A percentile compares a stretch with the other conserved stretches of the same genome.
Conservation (phyloP, 129 eudicot genomes). For the Gnaphalium uliginosum region DNA sequence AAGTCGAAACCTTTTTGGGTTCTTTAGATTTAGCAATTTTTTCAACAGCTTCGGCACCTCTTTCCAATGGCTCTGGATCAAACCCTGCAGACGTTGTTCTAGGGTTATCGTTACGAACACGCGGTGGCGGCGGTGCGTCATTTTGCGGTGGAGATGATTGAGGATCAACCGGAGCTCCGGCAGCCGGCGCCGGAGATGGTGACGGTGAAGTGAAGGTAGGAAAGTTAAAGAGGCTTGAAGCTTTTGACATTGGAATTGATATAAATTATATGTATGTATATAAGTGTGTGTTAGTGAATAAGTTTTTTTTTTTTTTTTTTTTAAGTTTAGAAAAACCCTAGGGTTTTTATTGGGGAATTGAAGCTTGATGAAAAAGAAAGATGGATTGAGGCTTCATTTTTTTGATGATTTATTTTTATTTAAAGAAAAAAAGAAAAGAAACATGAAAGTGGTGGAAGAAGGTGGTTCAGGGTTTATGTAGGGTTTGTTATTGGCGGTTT, state of each 20-base stretch:
- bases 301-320: neutral
- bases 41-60: constrained; percentile 66
- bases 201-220: constrained; percentile 52
- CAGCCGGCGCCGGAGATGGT: constrained; percentile 32
- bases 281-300: neutral
- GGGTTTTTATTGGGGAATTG: constrained; percentile 6
- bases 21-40: constrained; percentile 52
- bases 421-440: neutral
- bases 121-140: constrained; percentile 30
- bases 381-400: constrained; percentile 21
- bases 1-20: constrained; percentile 64
- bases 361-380: constrained; percentile 69
- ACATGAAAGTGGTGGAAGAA: neutral
- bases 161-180: constrained; percentile 33
- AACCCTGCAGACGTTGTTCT: constrained; percentile 87
- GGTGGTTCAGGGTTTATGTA: constrained; percentile 77
- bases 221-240: constrained; percentile 60
- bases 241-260: constrained; percentile 48
- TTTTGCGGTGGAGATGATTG: constrained; percentile 26
- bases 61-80: constrained; percentile 87
- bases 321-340: neutral
- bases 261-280: neutral
- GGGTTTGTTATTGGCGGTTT: constrained; percentile 50
- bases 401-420: neutral
- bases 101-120: constrained; percentile 72